These are phyloP conservation scores for Rhodamnia argentea DNA, from an alignment of 345 rosid species.

Conservation along the genomic window DNA sequence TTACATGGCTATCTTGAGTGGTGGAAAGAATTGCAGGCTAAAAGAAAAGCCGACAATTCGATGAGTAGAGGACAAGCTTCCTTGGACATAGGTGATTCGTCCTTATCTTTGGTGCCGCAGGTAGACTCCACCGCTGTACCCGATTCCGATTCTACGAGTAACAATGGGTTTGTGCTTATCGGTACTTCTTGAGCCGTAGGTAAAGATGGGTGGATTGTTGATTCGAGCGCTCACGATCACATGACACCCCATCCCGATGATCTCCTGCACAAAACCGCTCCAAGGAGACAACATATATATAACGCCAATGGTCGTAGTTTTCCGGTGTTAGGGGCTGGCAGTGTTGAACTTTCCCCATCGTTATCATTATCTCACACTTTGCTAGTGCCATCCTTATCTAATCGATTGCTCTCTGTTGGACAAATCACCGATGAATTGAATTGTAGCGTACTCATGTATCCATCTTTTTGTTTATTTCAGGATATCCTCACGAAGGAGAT, in stretches of 20 bases:
- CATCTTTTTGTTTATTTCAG: no score
- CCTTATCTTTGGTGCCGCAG: no score
- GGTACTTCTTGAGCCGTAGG: not conserved
- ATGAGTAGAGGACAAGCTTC: no score
- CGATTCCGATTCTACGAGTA: no score
- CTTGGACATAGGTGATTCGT: no score
- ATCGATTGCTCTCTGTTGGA: not conserved
- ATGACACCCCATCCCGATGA: not conserved
- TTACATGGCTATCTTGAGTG: not conserved
- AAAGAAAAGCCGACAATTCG: not conserved
- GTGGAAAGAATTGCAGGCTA: not conserved
- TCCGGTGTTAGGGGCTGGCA: not conserved
- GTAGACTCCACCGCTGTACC: no score
- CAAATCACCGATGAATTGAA: not conserved
- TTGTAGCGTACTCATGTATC: not conserved
- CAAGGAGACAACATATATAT: not conserved
- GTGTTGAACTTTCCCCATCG: not conserved
- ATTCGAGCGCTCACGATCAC: not conserved
- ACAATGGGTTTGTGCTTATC: no score
- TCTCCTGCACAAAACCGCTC: not conserved
- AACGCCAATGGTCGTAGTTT: not conserved
- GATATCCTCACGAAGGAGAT: slow-evolving; percentile 1
- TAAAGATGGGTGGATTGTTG: not conserved
- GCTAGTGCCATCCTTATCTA: not conserved
- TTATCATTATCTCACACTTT: not conserved